phyloP scores from a whole-genome alignment of 2,329 filamentous ascomycete species.

The Colletotrichum siamense region DNA sequence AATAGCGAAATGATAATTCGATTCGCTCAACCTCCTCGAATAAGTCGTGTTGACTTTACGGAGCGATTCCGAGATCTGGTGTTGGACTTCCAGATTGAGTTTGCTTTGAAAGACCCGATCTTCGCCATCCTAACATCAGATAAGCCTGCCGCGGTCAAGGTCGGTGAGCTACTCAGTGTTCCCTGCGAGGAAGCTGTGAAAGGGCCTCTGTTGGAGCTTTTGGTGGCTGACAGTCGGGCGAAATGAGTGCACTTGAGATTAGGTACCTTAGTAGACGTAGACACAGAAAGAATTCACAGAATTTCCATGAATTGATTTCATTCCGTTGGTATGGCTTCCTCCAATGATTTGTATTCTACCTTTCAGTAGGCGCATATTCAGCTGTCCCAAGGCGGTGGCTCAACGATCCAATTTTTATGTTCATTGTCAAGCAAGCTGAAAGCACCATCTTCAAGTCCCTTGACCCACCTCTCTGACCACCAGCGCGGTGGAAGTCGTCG shows the following conservation, averaged over 20 bases:
- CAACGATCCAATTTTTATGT: constrained; percentile 35
- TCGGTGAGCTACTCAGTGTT: background rate
- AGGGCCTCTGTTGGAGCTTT: background rate
- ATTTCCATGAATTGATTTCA: background rate
- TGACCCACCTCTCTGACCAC: constrained; percentile 40
- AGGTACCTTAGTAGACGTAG: background rate
- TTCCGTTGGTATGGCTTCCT: background rate
- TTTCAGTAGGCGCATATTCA: constrained; percentile 26
- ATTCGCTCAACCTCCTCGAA: background rate
- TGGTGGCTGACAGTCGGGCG: background rate
- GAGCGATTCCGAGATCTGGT: background rate
- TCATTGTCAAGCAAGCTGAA: constrained; percentile 37
- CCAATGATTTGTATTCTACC: background rate
- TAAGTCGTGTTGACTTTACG: background rate
- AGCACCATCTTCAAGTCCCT: constrained; percentile 32
- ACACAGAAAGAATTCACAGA: background rate
- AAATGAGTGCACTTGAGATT: background rate
- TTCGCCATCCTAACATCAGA: background rate
- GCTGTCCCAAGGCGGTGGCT: background rate
- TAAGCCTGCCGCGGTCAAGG: background rate
- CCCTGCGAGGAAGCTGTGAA: background rate
- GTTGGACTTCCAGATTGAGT: background rate
- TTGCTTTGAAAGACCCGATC: background rate
- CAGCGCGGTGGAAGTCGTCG: constrained; percentile 33
- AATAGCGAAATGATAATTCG: background rate